Evolutionary conservation across 2,329 filamentous ascomycete genomes (phyloP), one percentile per base, ranked within the genome.

Genomic region (Talaromyces sp.): DNA sequence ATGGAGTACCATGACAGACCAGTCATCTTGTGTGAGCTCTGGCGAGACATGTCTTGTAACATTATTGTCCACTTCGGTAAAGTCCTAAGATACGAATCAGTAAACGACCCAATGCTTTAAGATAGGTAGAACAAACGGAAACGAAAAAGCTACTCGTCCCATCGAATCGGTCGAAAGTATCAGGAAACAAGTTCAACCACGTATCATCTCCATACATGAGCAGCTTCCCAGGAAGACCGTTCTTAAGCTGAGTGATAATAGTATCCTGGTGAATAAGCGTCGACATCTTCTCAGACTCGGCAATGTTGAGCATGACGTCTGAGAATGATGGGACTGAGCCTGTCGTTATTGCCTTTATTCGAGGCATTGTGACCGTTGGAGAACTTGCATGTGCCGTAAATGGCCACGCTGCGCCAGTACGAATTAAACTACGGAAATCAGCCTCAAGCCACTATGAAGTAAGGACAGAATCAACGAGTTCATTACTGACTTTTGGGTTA

Each of bases 131-230:
- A 86, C 90, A 83, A 78, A 96, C 92, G 77, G 95, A 93, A 71
- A 99, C 95, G 78, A 98, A 99, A 78, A 99, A 99, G 80, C 94
- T 98, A 64, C 93, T 93, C 2, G 95, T 99, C 57, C 96, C 95
- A 78, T 99, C 96, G 60, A 88, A 84, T 47, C 93, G 88, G 70
- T 89, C 87, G 80, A 99, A 99, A 57, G 90, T 92, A 16, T 86
- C 87, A 0, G 95, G 95, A 72, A 99, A 99, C 14, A 99, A 84
- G 81, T 97, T 98, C 70, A 99, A 82, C 96, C 95, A 99, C 22
- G 95, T 99, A 76, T 99, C 95, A 73, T 99, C 95, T 58, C 95
- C 95, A 74, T 95, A 97, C 89, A 99, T 95, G 75, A 97, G 83
- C 68, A 98, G 83, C 72, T 91, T 93, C 22, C 91, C 92, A 27